Evolutionary conservation across 257 asterid species (phyloP).

Genomic region (Nicotiana paniculata): DNA sequence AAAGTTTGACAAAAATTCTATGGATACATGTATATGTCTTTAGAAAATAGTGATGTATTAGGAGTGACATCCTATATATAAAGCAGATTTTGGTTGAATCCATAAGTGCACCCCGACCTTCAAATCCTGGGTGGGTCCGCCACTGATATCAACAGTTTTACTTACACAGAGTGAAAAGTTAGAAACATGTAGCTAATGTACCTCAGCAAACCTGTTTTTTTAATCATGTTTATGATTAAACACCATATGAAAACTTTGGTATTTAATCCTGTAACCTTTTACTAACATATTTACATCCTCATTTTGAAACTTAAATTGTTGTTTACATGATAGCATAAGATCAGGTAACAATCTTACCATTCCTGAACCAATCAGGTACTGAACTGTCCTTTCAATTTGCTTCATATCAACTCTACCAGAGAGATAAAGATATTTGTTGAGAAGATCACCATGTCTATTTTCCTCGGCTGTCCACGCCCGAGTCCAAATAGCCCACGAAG

Average conservation of each 20-base stretch:
- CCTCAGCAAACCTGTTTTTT: not conserved
- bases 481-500: slow-evolving; percentile 75
- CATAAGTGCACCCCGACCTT: too few relatives aligned
- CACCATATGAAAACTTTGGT: not conserved
- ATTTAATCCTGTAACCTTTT: not conserved
- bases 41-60: too few relatives aligned
- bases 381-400: slow-evolving; percentile 54
- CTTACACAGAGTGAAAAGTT: not conserved
- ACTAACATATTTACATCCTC: not conserved
- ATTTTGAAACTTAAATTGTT: not conserved
- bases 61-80: too few relatives aligned
- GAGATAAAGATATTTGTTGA: slow-evolving; percentile 58
- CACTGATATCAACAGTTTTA: not conserved
- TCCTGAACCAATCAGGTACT: slow-evolving; percentile 56
- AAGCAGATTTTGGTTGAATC: too few relatives aligned
- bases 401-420: slow-evolving; percentile 68
- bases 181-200: not conserved
- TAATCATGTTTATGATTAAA: not conserved
- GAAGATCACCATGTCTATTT: slow-evolving; percentile 73
- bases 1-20: too few relatives aligned
- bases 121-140: too few relatives aligned
- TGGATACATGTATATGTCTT: too few relatives aligned
- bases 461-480: slow-evolving; percentile 82
- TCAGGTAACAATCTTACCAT: slow-evolving; percentile 25
- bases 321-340: not conserved